Base-by-base conservation (phyloP, 495 filamentous ascomycete species). In the Trichoderma erinaceum region DNA sequence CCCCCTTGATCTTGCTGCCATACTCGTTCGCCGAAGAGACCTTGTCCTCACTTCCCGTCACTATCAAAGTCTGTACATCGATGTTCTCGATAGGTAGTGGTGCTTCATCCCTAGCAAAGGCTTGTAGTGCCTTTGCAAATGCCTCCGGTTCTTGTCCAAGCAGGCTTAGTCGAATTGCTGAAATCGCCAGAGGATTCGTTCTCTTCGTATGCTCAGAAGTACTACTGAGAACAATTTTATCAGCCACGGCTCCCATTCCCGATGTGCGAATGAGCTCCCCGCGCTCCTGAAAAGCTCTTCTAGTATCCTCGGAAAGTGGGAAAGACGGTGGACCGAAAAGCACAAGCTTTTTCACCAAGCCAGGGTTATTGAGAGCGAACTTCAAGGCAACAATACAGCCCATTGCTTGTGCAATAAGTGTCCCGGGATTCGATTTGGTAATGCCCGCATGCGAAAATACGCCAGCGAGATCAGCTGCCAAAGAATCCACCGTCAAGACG, bases 381-480 rank as follows among this genome's bases (percentile, higher is more conserved):
- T 70, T 70, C 38, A 80, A 71, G 3, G 52, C 52, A 32, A 61
- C 27, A 8, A 29, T 61, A 10, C 52, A 61, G 27, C 52, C 52
- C 15, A 25, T 80, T 78, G 43, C 85, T 71, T 35, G 83, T 70
- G 67, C 78, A 80, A 50, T 83, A 81, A 75, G 84, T 76, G 16
- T 78, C 77, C 69, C 84, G 78, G 29, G 80, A 7, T 74, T 78
- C 0, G 69, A 74, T 4, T 46, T n/a, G 56, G 67, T 50, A 52
- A 76, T 21, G 8, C 69, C 69, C 65, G 69, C 68, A 69, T 73
- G 67, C 64, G 68, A 27, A 66, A 79, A 74, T n/a, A 87, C 63
- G 12, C 73, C 73, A 15, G 74, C 64, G 23, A 86, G 75, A 68
- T 86, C 83, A 2, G 72, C 65, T 0, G 77, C 78, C 68, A 81